Conservation (phyloP, 1,284 basidiomycete genomes). For the Amylostereum chailletii region DNA sequence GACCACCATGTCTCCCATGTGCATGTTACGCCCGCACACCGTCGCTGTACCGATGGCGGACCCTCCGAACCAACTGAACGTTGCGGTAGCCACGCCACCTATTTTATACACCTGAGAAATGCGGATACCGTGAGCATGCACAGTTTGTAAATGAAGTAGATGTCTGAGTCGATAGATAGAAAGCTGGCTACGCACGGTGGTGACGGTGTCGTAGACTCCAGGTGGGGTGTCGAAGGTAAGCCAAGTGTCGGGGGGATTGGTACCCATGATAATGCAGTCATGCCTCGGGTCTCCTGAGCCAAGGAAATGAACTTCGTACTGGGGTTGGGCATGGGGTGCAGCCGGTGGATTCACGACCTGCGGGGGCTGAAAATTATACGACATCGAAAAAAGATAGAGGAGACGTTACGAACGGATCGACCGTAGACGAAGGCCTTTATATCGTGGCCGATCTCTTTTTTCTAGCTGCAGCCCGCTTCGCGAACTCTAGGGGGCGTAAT, state of each 20-base stretch:
- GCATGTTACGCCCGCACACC: background rate
- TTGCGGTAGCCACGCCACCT: constrained; percentile 1
- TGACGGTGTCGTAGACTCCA: constrained; percentile 16
- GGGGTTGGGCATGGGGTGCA: background rate
- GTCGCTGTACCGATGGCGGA: constrained; percentile 6
- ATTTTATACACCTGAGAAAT: background rate
- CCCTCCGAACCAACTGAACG: constrained; percentile 6
- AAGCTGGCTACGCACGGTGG: constrained; percentile 5
- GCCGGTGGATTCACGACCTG: no score
- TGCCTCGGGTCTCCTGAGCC: constrained; percentile 56
- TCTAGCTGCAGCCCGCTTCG: no score
- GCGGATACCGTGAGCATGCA: background rate
- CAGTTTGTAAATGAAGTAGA: no score
- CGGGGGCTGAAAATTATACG: no score
- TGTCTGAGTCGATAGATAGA: no score
- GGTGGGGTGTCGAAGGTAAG: constrained; percentile 53
- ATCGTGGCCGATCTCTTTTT: no score
- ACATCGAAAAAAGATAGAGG: no score
- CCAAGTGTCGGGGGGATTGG: constrained; percentile 46
- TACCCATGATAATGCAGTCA: constrained; percentile 58
- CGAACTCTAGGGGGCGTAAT: no score
- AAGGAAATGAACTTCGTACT: constrained; percentile 57
- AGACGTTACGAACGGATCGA: no score
- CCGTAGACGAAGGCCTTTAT: no score
- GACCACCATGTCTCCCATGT: constrained; percentile 8